A percentile compares a stretch with the other conserved stretches of the same genome.
These are phyloP conservation scores for Schizochytrium sp. DNA, from an alignment of 108 stramenopile genomes.

Conservation along the genomic window DNA sequence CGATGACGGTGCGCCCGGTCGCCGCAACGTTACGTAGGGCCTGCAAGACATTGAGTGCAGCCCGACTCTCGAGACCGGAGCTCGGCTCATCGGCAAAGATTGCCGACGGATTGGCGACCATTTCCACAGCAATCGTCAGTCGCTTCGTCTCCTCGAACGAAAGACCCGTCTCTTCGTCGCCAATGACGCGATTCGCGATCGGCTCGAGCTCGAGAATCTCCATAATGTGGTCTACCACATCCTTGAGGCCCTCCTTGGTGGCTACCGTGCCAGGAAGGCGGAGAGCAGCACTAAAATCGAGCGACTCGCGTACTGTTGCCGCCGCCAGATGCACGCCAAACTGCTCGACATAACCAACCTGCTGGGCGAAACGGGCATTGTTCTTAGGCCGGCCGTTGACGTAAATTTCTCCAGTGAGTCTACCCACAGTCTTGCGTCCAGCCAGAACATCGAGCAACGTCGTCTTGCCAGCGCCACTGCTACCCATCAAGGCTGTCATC, in stretches of 20 bases:
- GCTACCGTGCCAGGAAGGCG: slow-evolving; percentile 45
- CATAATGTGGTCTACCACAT: slow-evolving; percentile 66
- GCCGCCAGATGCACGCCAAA: slow-evolving; percentile 73
- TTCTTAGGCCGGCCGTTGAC: slow-evolving; percentile 69
- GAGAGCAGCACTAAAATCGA: slow-evolving; percentile 70
- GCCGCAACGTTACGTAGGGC: slow-evolving; percentile 40
- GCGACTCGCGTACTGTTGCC: slow-evolving; percentile 68
- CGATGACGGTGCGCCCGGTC: slow-evolving; percentile 57
- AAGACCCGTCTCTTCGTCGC: slow-evolving; percentile 56
- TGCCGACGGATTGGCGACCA: slow-evolving; percentile 63
- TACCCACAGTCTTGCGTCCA: slow-evolving; percentile 69
- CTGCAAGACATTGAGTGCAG: slow-evolving; percentile 53
- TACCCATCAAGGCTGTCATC: slow-evolving; percentile 56
- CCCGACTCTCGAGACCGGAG: slow-evolving; percentile 58
- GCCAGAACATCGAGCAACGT: slow-evolving; percentile 68
- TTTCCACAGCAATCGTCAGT: slow-evolving; percentile 61
- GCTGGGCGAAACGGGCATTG: slow-evolving; percentile 32
- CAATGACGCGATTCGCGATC: slow-evolving; percentile 56
- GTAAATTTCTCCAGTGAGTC: slow-evolving; percentile 61
- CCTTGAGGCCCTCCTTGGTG: not conserved
- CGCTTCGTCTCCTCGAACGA: slow-evolving; percentile 64
- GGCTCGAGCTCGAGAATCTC: slow-evolving; percentile 63
- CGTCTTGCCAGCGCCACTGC: slow-evolving; percentile 52
- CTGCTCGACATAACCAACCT: slow-evolving; percentile 78
- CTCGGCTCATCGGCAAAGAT: slow-evolving; percentile 60